These are phyloP conservation scores for Magnolia sinica DNA, from an alignment of 164 flowering plant genomes.

Conservation along the genomic window DNA sequence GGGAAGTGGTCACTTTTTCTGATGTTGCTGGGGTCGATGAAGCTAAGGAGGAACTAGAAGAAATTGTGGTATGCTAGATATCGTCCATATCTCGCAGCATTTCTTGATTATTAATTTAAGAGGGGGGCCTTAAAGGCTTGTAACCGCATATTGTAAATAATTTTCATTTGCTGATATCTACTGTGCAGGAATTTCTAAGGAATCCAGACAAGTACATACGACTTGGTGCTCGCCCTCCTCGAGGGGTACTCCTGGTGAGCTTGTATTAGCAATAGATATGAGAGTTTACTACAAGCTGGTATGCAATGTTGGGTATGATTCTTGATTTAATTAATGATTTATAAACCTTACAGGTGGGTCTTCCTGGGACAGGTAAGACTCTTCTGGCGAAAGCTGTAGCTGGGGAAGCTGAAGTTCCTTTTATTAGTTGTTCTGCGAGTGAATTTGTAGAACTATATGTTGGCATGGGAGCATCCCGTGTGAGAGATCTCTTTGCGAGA, in stretches of 20 bases:
- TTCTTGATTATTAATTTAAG: background rate
- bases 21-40: slow-evolving; percentile 99
- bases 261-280: background rate
- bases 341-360: slow-evolving; percentile 79
- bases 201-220: slow-evolving; percentile 80
- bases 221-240: slow-evolving; percentile 98
- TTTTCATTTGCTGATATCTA: slow-evolving; percentile 22
- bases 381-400: slow-evolving; percentile 98
- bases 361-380: slow-evolving; percentile 99
- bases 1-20: slow-evolving; percentile 78
- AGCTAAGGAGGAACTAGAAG: slow-evolving; percentile 98
- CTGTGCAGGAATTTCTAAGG: slow-evolving; percentile 84
- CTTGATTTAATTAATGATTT: slow-evolving; percentile 13
- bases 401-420: slow-evolving; percentile 99
- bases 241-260: slow-evolving; percentile 98
- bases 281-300: background rate
- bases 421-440: slow-evolving; percentile 96
- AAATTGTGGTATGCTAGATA: slow-evolving; percentile 77
- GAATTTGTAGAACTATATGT: slow-evolving; percentile 97
- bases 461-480: slow-evolving; percentile 99
- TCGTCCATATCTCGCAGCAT: background rate
- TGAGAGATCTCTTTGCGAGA: slow-evolving; percentile 88
- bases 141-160: background rate
- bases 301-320: background rate
- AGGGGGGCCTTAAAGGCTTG: background rate